These are phyloP conservation scores for Coleophoma crateriformis DNA, from an alignment of 2,329 filamentous ascomycete genomes.

Conservation along the genomic window DNA sequence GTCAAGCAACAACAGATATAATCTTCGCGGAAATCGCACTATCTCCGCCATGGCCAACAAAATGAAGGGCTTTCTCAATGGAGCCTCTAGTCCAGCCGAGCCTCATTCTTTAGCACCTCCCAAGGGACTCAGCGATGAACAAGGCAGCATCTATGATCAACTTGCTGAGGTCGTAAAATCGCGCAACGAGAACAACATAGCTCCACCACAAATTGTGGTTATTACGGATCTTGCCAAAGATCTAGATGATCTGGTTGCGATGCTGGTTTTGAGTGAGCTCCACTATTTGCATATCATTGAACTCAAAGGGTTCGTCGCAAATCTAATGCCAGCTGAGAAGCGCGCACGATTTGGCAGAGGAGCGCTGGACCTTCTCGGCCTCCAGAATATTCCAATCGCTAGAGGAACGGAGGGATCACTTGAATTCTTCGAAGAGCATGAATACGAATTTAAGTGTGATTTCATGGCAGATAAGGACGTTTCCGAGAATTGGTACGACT, in stretches of 20 bases:
- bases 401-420: conserved; percentile 11
- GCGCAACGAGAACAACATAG: neutral
- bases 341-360: conserved; percentile 18
- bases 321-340: conserved; percentile 13
- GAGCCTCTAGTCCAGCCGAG: neutral
- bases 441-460: conserved; percentile 13
- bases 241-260: conserved; percentile 22
- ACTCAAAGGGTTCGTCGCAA: conserved; percentile 21
- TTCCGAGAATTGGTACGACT: conserved; percentile 5
- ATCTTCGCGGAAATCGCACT: neutral
- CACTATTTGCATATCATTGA: conserved; percentile 17
- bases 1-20: neutral
- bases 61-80: neutral
- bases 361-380: conserved; percentile 14
- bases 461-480: conserved; percentile 13
- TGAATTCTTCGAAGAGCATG: conserved; percentile 7
- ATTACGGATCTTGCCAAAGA: conserved; percentile 25
- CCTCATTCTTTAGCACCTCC: neutral
- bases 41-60: neutral
- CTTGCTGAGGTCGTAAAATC: conserved; percentile 7
- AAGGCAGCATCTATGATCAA: conserved; percentile 11
- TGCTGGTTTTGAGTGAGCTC: conserved; percentile 21
- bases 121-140: conserved; percentile 9
- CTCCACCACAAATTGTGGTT: conserved; percentile 14
- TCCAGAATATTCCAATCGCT: conserved; percentile 15